These are phyloP conservation scores for Neonectria faginata DNA, from an alignment of 2,329 filamentous ascomycete genomes.

Conservation along the genomic window DNA sequence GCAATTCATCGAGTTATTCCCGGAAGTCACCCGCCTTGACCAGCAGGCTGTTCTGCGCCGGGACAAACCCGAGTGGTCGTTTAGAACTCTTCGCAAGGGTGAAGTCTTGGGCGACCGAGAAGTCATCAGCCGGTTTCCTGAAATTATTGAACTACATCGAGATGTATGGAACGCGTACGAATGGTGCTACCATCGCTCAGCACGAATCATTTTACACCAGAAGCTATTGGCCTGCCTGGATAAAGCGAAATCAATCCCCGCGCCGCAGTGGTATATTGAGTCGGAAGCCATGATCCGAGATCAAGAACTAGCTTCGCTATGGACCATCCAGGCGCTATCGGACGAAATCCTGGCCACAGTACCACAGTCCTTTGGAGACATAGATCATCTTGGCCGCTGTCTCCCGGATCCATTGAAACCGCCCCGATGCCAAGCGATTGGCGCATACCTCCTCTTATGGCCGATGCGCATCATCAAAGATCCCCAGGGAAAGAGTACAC, in stretches of 20 bases:
- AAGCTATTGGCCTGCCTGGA: conserved; percentile 49
- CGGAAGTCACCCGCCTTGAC: conserved; percentile 49
- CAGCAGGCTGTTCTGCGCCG: conserved; percentile 48
- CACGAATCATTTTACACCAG: conserved; percentile 52
- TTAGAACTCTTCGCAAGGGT: conserved; percentile 38
- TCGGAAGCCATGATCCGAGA: not conserved
- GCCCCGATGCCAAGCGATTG: conserved; percentile 49
- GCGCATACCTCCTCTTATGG: conserved; percentile 55
- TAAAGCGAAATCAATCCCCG: not conserved
- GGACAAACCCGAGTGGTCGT: conserved; percentile 50
- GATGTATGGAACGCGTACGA: conserved; percentile 57
- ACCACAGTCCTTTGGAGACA: conserved; percentile 52
- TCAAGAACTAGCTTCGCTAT: conserved; percentile 29
- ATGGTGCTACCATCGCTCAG: conserved; percentile 55
- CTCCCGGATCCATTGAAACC: conserved; percentile 13
- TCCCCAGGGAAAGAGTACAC: conserved; percentile 33
- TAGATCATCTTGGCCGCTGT: conserved; percentile 44
- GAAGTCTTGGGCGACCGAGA: conserved; percentile 30
- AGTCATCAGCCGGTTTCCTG: conserved; percentile 31
- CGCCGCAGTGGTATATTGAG: not conserved
- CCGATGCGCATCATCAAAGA: conserved; percentile 52
- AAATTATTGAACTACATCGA: conserved; percentile 49
- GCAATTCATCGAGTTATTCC: conserved; percentile 42
- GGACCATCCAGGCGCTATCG: conserved; percentile 46
- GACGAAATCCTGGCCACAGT: conserved; percentile 52